These are phyloP conservation scores for Amylostereum areolatum DNA, from an alignment of 1,284 basidiomycete species.

Conservation along the genomic window DNA sequence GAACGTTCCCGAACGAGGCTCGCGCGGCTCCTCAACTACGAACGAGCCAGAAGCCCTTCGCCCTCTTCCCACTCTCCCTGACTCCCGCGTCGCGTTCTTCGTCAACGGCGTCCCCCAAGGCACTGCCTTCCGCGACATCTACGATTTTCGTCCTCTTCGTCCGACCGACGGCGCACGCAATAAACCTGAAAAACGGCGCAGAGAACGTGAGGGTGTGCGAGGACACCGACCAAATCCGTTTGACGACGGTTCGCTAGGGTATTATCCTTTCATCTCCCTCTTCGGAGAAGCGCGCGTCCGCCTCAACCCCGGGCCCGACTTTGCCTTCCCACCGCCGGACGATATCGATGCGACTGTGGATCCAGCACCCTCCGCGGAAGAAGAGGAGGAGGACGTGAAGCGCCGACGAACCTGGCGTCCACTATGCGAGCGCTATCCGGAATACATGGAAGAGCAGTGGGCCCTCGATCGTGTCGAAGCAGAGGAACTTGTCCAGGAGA, in stretches of 20 bases:
- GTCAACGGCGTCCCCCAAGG: conserved; percentile 88
- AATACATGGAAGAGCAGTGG: conserved; percentile 77
- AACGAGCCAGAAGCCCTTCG: conserved; percentile 44
- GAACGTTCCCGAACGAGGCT: conserved; percentile 39
- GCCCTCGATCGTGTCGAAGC: conserved; percentile 65
- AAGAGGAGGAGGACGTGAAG: conserved; percentile 17
- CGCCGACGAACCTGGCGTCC: conserved; percentile 62
- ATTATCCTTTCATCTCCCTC: conserved; percentile 91
- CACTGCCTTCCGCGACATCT: conserved; percentile 83
- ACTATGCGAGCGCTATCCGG: conserved; percentile 68
- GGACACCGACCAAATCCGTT: conserved; percentile 79
- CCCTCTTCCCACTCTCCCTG: conserved; percentile 64
- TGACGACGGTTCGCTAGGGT: conserved; percentile 94
- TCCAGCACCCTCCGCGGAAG: conserved; percentile 31
- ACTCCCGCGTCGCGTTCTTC: conserved; percentile 85
- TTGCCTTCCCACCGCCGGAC: conserved; percentile 70
- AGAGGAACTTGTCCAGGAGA: conserved; percentile 46
- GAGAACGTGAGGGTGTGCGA: conserved; percentile 54
- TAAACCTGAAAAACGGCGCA: conserved; percentile 45
- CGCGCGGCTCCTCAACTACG: conserved; percentile 18
- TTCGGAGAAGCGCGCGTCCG: conserved; percentile 86
- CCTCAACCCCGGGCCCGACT: conserved; percentile 86
- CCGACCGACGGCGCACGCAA: conserved; percentile 48
- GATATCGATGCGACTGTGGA: conserved; percentile 51
- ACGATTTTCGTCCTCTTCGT: conserved; percentile 87